phyloP scores from a whole-genome alignment of 2,329 filamentous ascomycete genomes.

The Stachybotrys elegans region DNA sequence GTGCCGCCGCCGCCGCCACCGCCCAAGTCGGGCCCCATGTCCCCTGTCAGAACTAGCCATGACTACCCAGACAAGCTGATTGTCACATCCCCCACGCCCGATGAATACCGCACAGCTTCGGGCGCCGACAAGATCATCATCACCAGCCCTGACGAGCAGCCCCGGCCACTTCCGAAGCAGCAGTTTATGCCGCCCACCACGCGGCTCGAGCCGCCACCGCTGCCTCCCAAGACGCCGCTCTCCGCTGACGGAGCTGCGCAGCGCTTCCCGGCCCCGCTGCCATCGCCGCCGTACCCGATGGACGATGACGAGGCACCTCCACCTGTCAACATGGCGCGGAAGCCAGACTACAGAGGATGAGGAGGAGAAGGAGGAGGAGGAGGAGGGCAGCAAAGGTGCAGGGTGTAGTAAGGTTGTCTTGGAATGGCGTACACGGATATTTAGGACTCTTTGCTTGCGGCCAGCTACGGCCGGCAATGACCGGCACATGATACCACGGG shows the following conservation, averaged over 20 bases:
- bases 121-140: constrained; percentile 67
- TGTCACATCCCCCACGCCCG: constrained; percentile 52
- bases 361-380: neutral
- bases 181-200: constrained; percentile 21
- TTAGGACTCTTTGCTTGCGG: too few species aligned
- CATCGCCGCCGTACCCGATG: constrained; percentile 69
- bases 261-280: constrained; percentile 24
- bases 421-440: neutral
- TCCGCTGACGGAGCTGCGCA: constrained; percentile 38
- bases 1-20: constrained; percentile 16
- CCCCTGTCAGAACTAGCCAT: constrained; percentile 6
- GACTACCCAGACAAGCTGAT: constrained; percentile 49
- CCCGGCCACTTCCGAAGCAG: constrained; percentile 32
- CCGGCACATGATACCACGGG: too few species aligned
- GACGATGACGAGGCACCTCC: constrained; percentile 77
- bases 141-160: constrained; percentile 53
- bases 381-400: too few species aligned
- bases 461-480: too few species aligned
- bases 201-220: constrained; percentile 58
- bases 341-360: constrained; percentile 63
- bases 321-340: constrained; percentile 76
- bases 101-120: constrained; percentile 51
- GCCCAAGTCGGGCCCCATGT: too few species aligned
- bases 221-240: constrained; percentile 74
- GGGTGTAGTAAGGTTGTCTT: neutral